Conservation (phyloP, 2,329 filamentous ascomycete genomes). For the Helicocarpus griseus region DNA sequence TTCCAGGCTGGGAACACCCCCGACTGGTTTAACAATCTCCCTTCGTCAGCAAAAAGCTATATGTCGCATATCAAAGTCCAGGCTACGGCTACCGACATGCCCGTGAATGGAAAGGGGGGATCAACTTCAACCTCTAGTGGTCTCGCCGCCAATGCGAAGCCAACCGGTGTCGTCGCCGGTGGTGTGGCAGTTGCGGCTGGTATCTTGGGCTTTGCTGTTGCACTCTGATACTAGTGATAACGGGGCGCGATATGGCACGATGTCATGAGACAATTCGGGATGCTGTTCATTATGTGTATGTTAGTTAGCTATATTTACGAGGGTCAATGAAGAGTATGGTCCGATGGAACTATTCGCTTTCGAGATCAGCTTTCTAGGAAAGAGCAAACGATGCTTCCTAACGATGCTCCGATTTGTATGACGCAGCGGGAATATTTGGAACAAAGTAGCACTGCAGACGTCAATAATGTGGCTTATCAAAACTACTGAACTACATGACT, state of each 20-base stretch:
- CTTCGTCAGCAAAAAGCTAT: conserved; percentile 24
- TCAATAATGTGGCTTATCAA: background rate
- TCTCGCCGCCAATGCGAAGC: conserved; percentile 14
- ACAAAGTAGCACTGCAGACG: background rate
- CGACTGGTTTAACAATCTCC: conserved; percentile 23
- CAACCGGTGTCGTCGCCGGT: conserved; percentile 14
- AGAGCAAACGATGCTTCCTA: too few species aligned
- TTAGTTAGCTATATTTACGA: background rate
- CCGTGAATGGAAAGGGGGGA: background rate
- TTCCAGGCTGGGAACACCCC: conserved; percentile 24
- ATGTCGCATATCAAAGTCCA: conserved; percentile 11
- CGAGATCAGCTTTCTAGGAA: too few species aligned
- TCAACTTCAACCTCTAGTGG: conserved; percentile 8
- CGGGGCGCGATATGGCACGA: background rate
- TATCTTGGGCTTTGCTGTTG: conserved; percentile 17
- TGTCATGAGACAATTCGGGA: background rate
- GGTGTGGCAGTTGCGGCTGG: conserved; percentile 15
- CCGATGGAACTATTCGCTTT: background rate
- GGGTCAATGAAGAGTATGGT: too few species aligned
- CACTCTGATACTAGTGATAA: conserved; percentile 11
- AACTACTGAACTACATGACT: background rate
- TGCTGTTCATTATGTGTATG: background rate
- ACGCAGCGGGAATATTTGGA: too few species aligned
- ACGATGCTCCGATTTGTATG: too few species aligned
- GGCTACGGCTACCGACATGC: background rate